Evolutionary conservation across 2,329 filamentous ascomycete genomes (phyloP).

Genomic region (Coccinonectria pachysandricola): DNA sequence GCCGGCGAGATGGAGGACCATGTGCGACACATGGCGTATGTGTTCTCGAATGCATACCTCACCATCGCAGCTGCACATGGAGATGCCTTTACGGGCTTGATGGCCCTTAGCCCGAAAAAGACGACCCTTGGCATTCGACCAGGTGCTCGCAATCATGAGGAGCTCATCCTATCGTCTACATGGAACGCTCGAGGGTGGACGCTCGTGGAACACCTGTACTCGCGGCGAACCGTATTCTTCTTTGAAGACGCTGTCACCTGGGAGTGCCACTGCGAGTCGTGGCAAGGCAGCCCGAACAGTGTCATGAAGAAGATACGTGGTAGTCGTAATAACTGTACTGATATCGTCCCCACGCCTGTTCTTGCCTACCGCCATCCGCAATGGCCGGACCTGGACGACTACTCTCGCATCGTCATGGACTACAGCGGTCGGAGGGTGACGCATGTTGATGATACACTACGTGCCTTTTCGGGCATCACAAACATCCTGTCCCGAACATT

Average conservation of each 20-base stretch:
- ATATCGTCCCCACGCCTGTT: slow-evolving; percentile 21
- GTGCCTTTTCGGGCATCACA: slow-evolving; percentile 33
- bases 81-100: slow-evolving; percentile 27
- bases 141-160: slow-evolving; percentile 23
- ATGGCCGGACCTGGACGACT: slow-evolving; percentile 38
- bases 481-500: slow-evolving; percentile 31
- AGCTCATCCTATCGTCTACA: slow-evolving; percentile 27
- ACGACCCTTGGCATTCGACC: slow-evolving; percentile 16
- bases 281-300: slow-evolving; percentile 25
- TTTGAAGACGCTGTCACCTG: slow-evolving; percentile 33
- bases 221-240: slow-evolving; percentile 32
- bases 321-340: slow-evolving; percentile 22
- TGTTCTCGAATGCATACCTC: slow-evolving; percentile 35
- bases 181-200: slow-evolving; percentile 35
- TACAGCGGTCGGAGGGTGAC: slow-evolving; percentile 31
- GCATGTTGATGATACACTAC: slow-evolving; percentile 30
- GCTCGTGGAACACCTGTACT: slow-evolving; percentile 32
- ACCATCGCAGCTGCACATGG: slow-evolving; percentile 34
- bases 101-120: slow-evolving; percentile 26
- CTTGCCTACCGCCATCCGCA: slow-evolving; percentile 30
- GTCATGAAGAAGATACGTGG: slow-evolving; percentile 23
- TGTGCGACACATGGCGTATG: slow-evolving; percentile 33
- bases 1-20: slow-evolving; percentile 28
- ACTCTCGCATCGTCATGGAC: slow-evolving; percentile 32
- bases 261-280: slow-evolving; percentile 36